These are phyloP conservation scores for Peronospora belbahrii DNA, from an alignment of 352 stramenopile genomes.

Conservation along the genomic window DNA sequence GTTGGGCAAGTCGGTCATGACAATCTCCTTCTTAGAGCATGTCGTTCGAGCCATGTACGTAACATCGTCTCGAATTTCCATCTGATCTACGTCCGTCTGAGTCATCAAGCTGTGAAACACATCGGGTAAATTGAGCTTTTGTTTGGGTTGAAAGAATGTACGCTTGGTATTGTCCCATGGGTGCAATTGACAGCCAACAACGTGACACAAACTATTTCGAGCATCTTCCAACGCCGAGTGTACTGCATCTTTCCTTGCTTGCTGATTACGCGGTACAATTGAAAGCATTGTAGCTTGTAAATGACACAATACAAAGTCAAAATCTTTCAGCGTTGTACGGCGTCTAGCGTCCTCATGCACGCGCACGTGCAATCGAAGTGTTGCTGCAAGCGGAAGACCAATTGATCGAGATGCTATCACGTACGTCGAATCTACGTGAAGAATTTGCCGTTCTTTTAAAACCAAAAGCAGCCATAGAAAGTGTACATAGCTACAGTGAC, in stretches of 20 bases:
- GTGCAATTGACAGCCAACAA: slow-evolving; percentile 57
- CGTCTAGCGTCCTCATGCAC: slow-evolving; percentile 29
- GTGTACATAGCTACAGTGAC: slow-evolving; percentile 44
- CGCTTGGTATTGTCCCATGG: slow-evolving; percentile 6
- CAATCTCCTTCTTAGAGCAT: slow-evolving; percentile 17
- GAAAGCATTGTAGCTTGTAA: slow-evolving; percentile 41
- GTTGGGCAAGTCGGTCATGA: slow-evolving; percentile 62
- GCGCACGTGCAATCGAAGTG: slow-evolving; percentile 39
- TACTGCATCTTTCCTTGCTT: slow-evolving; percentile 8
- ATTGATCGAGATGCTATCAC: slow-evolving; percentile 15
- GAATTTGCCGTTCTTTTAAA: slow-evolving; percentile 29
- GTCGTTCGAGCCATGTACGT: slow-evolving; percentile 55
- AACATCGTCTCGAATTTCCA: slow-evolving; percentile 58
- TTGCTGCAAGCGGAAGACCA: slow-evolving; percentile 26
- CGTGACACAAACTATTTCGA: slow-evolving; percentile 47
- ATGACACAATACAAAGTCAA: slow-evolving; percentile 53
- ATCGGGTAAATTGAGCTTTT: slow-evolving; percentile 47
- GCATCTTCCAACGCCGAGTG: slow-evolving; percentile 24
- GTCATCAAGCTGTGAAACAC: slow-evolving; percentile 62
- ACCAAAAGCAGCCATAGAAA: slow-evolving; percentile 41
- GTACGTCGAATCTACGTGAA: slow-evolving; percentile 40
- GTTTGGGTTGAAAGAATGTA: slow-evolving; percentile 1
- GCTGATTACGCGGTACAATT: slow-evolving; percentile 18
- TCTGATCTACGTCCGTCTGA: slow-evolving; percentile 48
- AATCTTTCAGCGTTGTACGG: slow-evolving; percentile 35